Evolutionary conservation across 1,284 basidiomycete genomes (phyloP), one percentile per base, ranked within the genome.

Genomic region (Cutaneotrichosporon sp.): DNA sequence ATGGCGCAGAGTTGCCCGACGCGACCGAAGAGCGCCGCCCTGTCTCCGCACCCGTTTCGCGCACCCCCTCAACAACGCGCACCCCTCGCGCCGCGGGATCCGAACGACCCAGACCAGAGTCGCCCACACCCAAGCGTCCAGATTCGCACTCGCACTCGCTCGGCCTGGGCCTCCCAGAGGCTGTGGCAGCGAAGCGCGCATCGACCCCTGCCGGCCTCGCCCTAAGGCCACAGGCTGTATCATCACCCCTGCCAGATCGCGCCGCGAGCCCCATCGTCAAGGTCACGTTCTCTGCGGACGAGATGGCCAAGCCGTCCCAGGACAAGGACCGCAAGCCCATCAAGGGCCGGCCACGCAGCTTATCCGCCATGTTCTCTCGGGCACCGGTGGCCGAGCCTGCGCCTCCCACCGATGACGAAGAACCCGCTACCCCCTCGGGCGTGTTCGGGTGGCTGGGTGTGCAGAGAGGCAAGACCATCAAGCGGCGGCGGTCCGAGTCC

Each of bases 361-460:
- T 79, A 13, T 79, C 77, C 5, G 72, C 72, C 0, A 63, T 77
- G 45, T 75, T 77, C 54, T 58, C 55, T 4, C 67, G 68, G 38
- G 60, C 67, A 13, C 59, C 65, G 1, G 58, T 29, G 58, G 27
- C 43, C n/a, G 27, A 49, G 36, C 46, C 52, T 7, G 29, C 54
- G 16, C 46, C 20, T 18, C 54, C 62, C 4, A 57, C 63, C n/a
- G 61, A 65, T 25, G 64, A 65, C 2, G 58, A 67, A 7, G 22
- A 45, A 10, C 25, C 42, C 2, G 42, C n/a, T n/a, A n/a, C 16
- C 18, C 38, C 67, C 0, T 50, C 62, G 9, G 67, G 72, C 18
- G 71, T 75, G 31, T 57, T 77, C 31, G 74, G 71, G 55, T 79
- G 77, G 77, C 67, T 79, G 0, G 74, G 74, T 1, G 69, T 78